phyloP scores from a whole-genome alignment of 352 stramenopile species.

The Pythium chondricola region DNA sequence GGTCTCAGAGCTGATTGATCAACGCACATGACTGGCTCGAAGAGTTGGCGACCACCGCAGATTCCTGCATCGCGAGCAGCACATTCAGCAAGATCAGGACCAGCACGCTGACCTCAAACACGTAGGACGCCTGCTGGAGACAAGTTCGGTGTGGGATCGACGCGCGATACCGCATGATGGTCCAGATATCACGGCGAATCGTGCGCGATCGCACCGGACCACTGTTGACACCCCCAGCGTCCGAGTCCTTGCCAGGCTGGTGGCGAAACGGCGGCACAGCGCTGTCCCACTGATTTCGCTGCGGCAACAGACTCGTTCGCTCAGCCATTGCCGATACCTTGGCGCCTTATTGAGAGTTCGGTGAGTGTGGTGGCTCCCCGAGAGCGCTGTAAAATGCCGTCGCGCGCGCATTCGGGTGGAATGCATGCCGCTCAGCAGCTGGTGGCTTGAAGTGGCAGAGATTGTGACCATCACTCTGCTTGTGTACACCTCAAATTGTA shows the following conservation, averaged over 20 bases:
- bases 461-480: conserved; percentile 15
- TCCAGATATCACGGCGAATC: conserved; percentile 62
- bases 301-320: conserved; percentile 20
- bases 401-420: too few relatives aligned
- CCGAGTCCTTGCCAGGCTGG: conserved; percentile 1
- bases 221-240: conserved; percentile 5
- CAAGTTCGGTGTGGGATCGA: conserved; percentile 48
- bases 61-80: conserved; percentile 64
- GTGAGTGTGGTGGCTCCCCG: too few relatives aligned
- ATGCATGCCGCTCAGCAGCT: conserved; percentile 2
- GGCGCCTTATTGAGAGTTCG: too few relatives aligned
- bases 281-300: conserved; percentile 27
- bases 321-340: conserved; percentile 17
- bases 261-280: conserved; percentile 5
- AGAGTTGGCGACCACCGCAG: conserved; percentile 19
- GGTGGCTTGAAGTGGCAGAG: conserved; percentile 6
- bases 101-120: conserved; percentile 57
- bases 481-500: neutral
- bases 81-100: conserved; percentile 78
- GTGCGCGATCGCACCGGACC: conserved; percentile 5
- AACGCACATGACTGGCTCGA: conserved; percentile 2
- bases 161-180: conserved; percentile 66
- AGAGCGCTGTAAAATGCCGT: too few relatives aligned
- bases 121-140: conserved; percentile 63
- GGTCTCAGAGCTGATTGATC: too few relatives aligned